Evolutionary conservation across 345 rosid species (phyloP).

Genomic region (Lepidium aucheri): DNA sequence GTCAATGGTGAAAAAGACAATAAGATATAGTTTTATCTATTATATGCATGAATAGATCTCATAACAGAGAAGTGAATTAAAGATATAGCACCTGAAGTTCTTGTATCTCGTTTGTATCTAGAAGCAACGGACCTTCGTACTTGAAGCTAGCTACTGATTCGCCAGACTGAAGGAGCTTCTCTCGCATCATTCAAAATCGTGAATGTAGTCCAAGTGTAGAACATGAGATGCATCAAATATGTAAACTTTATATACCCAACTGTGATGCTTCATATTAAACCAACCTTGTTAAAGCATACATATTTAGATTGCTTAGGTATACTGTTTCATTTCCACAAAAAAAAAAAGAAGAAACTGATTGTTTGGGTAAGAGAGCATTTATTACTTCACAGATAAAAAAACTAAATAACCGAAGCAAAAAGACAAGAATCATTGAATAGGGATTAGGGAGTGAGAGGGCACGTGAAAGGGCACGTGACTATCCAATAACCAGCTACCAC

Average conservation of each 20-base stretch:
- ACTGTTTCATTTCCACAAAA: background rate
- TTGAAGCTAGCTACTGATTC: background rate
- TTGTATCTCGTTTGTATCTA: background rate
- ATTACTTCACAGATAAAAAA: background rate
- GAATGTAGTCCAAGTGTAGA: too few species aligned
- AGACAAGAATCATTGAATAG: slow-evolving; percentile 3
- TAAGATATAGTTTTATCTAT: too few species aligned
- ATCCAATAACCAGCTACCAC: slow-evolving; percentile 2
- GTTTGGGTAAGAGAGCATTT: background rate
- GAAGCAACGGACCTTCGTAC: background rate
- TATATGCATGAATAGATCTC: background rate
- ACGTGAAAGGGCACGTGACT: slow-evolving; percentile 10
- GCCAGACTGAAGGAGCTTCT: background rate
- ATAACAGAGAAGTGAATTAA: background rate
- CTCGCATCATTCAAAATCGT: too few species aligned
- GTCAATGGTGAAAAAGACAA: too few species aligned
- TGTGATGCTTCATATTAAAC: background rate
- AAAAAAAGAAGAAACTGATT: background rate
- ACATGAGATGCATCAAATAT: too few species aligned
- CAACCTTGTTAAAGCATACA: background rate
- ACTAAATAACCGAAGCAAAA: background rate
- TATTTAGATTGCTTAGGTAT: too few species aligned
- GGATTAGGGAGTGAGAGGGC: background rate
- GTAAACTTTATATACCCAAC: background rate
- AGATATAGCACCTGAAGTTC: background rate